Conservation (phyloP, 2,329 filamentous ascomycete genomes). For the Chalaropsis ovoidea region DNA sequence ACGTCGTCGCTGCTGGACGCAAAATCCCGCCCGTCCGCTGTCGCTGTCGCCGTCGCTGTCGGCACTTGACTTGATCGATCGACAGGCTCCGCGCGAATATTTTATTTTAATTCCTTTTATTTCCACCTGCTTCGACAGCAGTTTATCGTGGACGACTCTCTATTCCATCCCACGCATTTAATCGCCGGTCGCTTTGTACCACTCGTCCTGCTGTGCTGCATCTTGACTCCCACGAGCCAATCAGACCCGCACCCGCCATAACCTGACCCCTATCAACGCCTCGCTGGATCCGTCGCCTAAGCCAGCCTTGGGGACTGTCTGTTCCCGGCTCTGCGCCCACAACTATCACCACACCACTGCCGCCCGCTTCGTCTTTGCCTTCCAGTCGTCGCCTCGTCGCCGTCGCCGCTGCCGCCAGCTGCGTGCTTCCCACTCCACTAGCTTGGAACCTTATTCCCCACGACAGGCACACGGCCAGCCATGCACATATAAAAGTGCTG, state of each 20-base stretch:
- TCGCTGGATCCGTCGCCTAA: too few relatives aligned
- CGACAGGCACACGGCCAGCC: slow-evolving; percentile 11
- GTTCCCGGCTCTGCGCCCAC: too few relatives aligned
- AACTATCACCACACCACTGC: too few relatives aligned
- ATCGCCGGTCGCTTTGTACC: background rate
- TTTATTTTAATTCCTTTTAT: slow-evolving; percentile 3
- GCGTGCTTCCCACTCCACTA: background rate
- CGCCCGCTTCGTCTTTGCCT: background rate
- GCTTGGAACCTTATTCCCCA: slow-evolving; percentile 12
- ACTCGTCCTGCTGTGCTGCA: background rate
- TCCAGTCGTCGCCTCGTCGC: background rate
- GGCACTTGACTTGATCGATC: background rate
- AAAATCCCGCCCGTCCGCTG: background rate
- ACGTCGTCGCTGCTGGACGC: too few relatives aligned
- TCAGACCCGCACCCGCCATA: too few relatives aligned
- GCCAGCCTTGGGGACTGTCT: too few relatives aligned
- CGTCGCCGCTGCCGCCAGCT: background rate
- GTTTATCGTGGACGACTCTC: background rate
- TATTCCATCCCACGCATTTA: background rate
- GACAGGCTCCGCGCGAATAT: background rate
- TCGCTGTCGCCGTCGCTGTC: background rate
- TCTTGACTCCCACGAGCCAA: too few relatives aligned
- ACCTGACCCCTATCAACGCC: too few relatives aligned
- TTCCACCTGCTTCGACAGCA: background rate
- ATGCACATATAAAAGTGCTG: slow-evolving; percentile 4